These are phyloP conservation scores for Penicillium italicum DNA, from an alignment of 2,329 filamentous ascomycete species.

Conservation along the genomic window DNA sequence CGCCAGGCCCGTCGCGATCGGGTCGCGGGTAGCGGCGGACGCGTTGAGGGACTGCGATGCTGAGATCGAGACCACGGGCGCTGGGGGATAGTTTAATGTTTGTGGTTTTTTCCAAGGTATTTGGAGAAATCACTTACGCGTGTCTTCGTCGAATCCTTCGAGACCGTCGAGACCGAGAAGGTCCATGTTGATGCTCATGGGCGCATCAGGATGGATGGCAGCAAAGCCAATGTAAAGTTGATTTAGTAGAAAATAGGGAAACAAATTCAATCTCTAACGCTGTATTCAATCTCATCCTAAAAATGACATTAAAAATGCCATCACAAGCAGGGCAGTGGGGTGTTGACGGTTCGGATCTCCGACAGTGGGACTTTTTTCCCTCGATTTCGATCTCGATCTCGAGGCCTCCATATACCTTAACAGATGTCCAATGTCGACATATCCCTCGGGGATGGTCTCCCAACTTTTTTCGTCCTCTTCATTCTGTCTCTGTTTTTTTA, in stretches of 20 bases:
- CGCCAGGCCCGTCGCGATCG: slow-evolving; percentile 45
- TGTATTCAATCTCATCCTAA: background rate
- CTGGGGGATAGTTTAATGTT: slow-evolving; percentile 17
- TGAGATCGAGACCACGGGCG: slow-evolving; percentile 33
- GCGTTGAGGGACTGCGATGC: slow-evolving; percentile 38
- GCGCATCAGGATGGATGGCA: slow-evolving; percentile 8
- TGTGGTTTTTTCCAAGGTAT: background rate
- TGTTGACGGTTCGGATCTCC: slow-evolving; percentile 1
- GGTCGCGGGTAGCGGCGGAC: slow-evolving; percentile 18
- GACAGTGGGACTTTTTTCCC: background rate
- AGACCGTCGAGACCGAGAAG: slow-evolving; percentile 28
- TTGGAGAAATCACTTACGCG: slow-evolving; percentile 24
- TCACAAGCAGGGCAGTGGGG: background rate
- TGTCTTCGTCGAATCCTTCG: slow-evolving; percentile 18
- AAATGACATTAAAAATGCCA: background rate
- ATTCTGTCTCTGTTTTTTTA: slow-evolving; percentile 6
- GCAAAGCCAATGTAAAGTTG: background rate
- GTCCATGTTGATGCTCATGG: slow-evolving; percentile 29
- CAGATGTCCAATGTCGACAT: background rate
- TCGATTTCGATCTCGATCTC: background rate
- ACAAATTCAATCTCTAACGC: background rate
- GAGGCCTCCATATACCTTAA: background rate
- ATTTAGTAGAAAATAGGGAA: background rate
- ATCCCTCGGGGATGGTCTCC: background rate
- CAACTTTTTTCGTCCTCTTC: slow-evolving; percentile 1